Base-by-base conservation (phyloP, 1,284 basidiomycete genomes). In the Boletus mariae region DNA sequence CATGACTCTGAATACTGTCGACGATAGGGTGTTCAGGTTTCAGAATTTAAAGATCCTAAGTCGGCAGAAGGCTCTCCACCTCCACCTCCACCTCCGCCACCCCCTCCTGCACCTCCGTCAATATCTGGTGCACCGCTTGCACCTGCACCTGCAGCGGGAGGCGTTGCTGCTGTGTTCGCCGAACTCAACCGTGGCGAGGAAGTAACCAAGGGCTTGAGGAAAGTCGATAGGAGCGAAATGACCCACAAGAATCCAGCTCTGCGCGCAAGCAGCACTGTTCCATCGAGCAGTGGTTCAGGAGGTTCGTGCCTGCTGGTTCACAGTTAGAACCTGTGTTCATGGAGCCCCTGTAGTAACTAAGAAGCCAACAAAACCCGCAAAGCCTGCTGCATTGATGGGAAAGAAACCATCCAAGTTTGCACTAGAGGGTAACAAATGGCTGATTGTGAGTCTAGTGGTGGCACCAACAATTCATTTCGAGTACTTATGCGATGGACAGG, bases 171-270 rank as follows among this genome's bases (percentile, higher is more conserved):
- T 5, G 90, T 99, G n/a, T 96, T 99, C 57, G 90, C 92, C 1
- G 84, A 94, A 57, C 75, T 99, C 50, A 98, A 98, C 69, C 83
- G 89, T 54, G 96, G 97, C 12, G 90, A 86, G 55, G 85, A 88
- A 13, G 87, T 99, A 52, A 98, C 96, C 8, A 92, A 90, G 63
- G 86, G 90, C 7, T 71, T 99, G 61, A 86, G 90, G 62, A 98
- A 97, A 71, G 97, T 99, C 17, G 93, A 97, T 69, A 85, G 87
- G 73, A 95, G 90, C 61, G 87, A 98, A 71, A 96, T 96, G 94
- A 98, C 94, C 7, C 97, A 99, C 78, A 98, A 99, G 80, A 99
- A 99, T 66, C 96, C 97, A 0, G 80, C 84, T 13, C 73, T 99
- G 41, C 77, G 94, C 38, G 80, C 83, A 4, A 73, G 82, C 25